These are phyloP conservation scores for Boletus rubescentipes DNA, from an alignment of 768 basidiomycete species.

Conservation along the genomic window DNA sequence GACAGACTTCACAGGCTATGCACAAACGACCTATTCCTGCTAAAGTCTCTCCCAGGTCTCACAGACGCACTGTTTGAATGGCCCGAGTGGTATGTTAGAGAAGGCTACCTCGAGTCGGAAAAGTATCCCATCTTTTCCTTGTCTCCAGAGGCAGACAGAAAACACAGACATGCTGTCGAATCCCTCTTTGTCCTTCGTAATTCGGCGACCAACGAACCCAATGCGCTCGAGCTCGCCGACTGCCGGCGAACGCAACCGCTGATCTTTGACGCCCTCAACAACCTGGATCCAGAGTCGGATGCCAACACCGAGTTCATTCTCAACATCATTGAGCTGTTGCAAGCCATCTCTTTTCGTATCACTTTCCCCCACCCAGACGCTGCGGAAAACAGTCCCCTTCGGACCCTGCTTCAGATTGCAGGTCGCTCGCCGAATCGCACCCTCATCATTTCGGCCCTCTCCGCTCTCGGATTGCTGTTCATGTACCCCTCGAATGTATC, in stretches of 20 bases:
- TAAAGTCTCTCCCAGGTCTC: constrained; percentile 72
- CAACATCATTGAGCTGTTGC: constrained; percentile 69
- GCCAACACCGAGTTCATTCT: constrained; percentile 71
- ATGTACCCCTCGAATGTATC: constrained; percentile 57
- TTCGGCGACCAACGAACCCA: constrained; percentile 66
- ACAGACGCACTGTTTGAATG: constrained; percentile 84
- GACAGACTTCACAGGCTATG: constrained; percentile 82
- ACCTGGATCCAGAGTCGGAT: constrained; percentile 60
- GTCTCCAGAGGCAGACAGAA: constrained; percentile 47
- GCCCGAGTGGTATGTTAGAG: constrained; percentile 79
- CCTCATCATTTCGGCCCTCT: constrained; percentile 65
- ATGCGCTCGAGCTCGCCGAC: constrained; percentile 56
- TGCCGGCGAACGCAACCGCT: constrained; percentile 65
- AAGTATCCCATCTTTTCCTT: constrained; percentile 54
- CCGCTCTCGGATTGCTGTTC: constrained; percentile 59
- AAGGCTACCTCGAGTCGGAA: constrained; percentile 53
- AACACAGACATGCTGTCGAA: constrained; percentile 78
- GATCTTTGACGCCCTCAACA: constrained; percentile 62
- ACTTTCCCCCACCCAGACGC: constrained; percentile 36
- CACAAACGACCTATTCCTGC: constrained; percentile 72
- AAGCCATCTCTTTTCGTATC: constrained; percentile 53
- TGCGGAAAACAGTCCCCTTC: constrained; percentile 51
- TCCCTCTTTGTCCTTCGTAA: constrained; percentile 88
- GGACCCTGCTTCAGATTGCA: constrained; percentile 53
- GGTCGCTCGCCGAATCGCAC: constrained; percentile 68